Base-by-base conservation (phyloP, 2,329 filamentous ascomycete species). In the Cadophora malorum region DNA sequence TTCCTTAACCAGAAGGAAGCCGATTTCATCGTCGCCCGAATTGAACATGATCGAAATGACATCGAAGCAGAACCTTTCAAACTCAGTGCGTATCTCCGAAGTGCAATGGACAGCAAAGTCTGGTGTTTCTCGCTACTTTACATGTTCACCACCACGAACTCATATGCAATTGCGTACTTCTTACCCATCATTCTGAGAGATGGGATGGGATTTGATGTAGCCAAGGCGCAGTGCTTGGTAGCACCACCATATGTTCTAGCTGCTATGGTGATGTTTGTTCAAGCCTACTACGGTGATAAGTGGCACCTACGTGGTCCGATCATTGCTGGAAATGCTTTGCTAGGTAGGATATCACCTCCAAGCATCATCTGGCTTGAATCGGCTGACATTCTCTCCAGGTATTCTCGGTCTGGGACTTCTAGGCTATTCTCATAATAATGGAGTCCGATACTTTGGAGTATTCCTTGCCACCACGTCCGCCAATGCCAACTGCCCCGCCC, bases 101-200 rank as follows among this genome's bases (percentile, higher is more conserved):
- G 81, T 28, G 84, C 81, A 0, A 67, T 74, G 1, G 85, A 89
- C 79, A 83, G 80, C 80, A 86, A 86, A 76, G 81, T 90, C 66
- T 91, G 89, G 89, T 83, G 78, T 0, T 90, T 88, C 73, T 86
- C 83, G 66, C 72, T 88, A 72, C 82, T 89, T 72, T 86, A 85
- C 76, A 87, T 88, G 80, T 87, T 87, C 78, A 86, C 87, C 2
- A 93, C 91, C 0, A 91, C 91, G 12, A 86, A 92, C 61, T 85
- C 85, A 1, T 96, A 96, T 76, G 88, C 91, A 0, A 85, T 96
- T 10, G 90, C 91, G 1, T 95, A 91, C 78, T 95, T 94, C 76
- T 80, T 94, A 4, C 92, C 92, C 6, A 86, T 94, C 74, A 92
- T 96, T 73, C 86, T 96, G 9, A 14, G 58, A 14, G 75, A 79